Percentiles rank a stretch among this genome's conserved stretches.
phyloP scores from a whole-genome alignment of 306 rosid species.

The Quercus mongolica region DNA sequence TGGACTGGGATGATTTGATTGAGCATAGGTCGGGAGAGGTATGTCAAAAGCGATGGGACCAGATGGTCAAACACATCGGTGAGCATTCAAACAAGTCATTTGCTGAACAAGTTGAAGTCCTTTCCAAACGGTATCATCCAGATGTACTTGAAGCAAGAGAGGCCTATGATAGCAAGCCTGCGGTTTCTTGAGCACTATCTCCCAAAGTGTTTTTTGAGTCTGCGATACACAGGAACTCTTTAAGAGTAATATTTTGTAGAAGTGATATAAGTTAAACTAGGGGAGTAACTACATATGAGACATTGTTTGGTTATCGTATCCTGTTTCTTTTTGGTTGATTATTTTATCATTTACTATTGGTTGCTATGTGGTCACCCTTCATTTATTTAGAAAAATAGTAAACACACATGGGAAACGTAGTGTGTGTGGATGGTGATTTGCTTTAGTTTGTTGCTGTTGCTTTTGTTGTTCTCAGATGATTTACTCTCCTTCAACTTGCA shows the following conservation, averaged over 20 bases:
- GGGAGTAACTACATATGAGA: too few relatives aligned
- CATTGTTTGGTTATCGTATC: too few relatives aligned
- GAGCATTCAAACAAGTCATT: constrained; percentile 51
- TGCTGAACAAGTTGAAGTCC: constrained; percentile 69
- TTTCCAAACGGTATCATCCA: constrained; percentile 53
- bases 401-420: too few relatives aligned
- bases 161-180: constrained; percentile 46
- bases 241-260: neutral
- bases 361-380: too few relatives aligned
- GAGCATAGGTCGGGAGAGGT: constrained; percentile 66
- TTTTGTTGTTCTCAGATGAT: too few relatives aligned
- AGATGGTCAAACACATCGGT: constrained; percentile 67
- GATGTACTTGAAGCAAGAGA: constrained; percentile 58
- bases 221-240: neutral
- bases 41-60: constrained; percentile 76
- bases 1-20: constrained; percentile 77
- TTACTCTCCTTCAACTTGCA: too few relatives aligned
- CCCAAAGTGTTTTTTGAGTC: neutral
- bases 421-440: too few relatives aligned
- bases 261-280: too few relatives aligned
- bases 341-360: too few relatives aligned
- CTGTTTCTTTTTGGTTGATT: too few relatives aligned
- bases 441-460: too few relatives aligned
- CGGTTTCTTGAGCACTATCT: constrained; percentile 27
- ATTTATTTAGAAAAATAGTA: too few relatives aligned